A percentile compares a stretch with the other conserved stretches of the same genome.
Conservation (phyloP, 768 basidiomycete genomes). For the Lactifluus rugatus region DNA sequence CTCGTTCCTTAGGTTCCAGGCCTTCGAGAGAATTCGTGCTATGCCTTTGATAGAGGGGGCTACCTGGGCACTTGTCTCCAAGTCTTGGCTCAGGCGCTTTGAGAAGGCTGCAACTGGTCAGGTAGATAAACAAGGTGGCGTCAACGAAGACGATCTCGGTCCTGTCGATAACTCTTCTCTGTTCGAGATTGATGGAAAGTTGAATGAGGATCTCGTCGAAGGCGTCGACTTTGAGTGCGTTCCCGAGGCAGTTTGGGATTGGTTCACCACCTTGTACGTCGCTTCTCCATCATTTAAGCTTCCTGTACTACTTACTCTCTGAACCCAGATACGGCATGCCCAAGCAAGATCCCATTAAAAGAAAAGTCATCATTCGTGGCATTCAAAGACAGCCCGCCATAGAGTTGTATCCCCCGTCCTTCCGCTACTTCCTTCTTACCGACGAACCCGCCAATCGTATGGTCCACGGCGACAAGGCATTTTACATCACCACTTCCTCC, state of each 20-base stretch:
- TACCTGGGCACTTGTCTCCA: slow-evolving; percentile 69
- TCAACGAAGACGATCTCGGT: slow-evolving; percentile 55
- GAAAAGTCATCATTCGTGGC: slow-evolving; percentile 58
- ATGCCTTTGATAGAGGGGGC: slow-evolving; percentile 52
- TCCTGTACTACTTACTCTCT: neutral
- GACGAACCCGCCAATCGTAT: slow-evolving; percentile 23
- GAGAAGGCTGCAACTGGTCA: slow-evolving; percentile 59
- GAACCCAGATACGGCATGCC: slow-evolving; percentile 60
- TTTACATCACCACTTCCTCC: slow-evolving; percentile 39
- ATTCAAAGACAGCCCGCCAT: slow-evolving; percentile 40
- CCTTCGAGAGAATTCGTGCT: slow-evolving; percentile 39
- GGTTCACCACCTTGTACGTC: slow-evolving; percentile 62
- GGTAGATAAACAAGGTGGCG: slow-evolving; percentile 54
- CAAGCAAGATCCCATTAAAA: slow-evolving; percentile 42
- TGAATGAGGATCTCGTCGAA: slow-evolving; percentile 43
- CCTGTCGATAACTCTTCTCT: slow-evolving; percentile 69
- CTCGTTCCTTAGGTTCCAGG: slow-evolving; percentile 35
- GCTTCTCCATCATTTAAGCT: neutral
- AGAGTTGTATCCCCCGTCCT: slow-evolving; percentile 62
- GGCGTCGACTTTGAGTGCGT: slow-evolving; percentile 67
- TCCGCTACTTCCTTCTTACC: slow-evolving; percentile 43
- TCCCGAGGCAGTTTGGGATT: slow-evolving; percentile 60
- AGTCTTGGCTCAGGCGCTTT: slow-evolving; percentile 70
- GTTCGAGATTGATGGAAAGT: slow-evolving; percentile 42
- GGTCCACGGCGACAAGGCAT: slow-evolving; percentile 24